These are phyloP conservation scores for Tremella fuciformis DNA, from an alignment of 768 basidiomycete genomes.

Conservation along the genomic window DNA sequence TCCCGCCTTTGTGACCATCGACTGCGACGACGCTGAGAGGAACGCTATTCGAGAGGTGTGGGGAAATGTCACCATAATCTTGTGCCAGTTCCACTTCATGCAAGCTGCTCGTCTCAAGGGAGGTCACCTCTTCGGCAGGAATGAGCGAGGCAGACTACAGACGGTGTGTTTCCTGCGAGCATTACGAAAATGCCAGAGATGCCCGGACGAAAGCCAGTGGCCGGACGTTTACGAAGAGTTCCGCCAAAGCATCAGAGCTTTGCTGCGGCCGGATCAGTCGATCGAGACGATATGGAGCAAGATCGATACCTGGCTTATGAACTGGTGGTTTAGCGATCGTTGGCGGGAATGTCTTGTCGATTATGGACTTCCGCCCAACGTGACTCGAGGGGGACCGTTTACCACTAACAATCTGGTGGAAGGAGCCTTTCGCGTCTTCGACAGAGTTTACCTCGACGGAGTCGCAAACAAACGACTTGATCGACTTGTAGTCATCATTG, in stretches of 20 bases:
- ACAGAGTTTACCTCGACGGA: constrained; percentile 12
- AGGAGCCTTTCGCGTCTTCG: constrained; percentile 9
- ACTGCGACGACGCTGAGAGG: constrained; percentile 12
- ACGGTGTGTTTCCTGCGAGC: too few species aligned
- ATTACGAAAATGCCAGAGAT: constrained; percentile 14
- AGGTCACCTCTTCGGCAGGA: constrained; percentile 1
- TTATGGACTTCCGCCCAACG: constrained; percentile 7
- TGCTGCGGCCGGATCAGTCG: neutral
- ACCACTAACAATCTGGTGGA: constrained; percentile 12
- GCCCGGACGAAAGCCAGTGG: constrained; percentile 1
- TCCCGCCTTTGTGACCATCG: constrained; percentile 14
- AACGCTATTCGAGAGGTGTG: constrained; percentile 5
- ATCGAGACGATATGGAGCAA: constrained; percentile 1
- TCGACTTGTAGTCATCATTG: constrained; percentile 9
- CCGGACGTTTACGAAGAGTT: constrained; percentile 1
- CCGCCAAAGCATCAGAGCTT: neutral
- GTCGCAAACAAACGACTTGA: constrained; percentile 11
- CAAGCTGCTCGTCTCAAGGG: constrained; percentile 7
- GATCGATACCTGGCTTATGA: neutral
- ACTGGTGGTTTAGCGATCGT: constrained; percentile 8
- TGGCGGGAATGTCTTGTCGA: constrained; percentile 10
- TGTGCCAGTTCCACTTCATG: constrained; percentile 18
- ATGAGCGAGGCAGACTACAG: too few species aligned
- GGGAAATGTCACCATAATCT: constrained; percentile 1
- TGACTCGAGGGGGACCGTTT: constrained; percentile 15